Base-by-base conservation (phyloP, 1,284 basidiomycete species). In the Cutaneotrichosporon sp. region DNA sequence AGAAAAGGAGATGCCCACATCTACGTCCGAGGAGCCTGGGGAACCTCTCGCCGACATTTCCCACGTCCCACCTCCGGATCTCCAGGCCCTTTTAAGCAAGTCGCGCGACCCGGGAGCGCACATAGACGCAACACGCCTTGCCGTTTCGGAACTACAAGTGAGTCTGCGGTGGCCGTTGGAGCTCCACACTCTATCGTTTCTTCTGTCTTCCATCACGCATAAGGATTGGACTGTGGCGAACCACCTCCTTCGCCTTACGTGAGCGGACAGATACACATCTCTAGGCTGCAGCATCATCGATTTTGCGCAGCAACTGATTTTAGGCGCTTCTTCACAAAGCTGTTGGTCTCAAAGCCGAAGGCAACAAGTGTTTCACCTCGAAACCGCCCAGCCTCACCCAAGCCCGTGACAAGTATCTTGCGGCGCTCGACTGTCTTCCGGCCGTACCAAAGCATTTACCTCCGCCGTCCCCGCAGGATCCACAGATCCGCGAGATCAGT, bases 351-450 rank as follows among this genome's bases (percentile, higher is more conserved):
- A 75, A 75, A 47, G 22, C 39, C 1, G 49, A 58, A 13, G 73
- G 72, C 12, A 75, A 75, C 62, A 49, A 54, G 3, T 49, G 52
- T 14, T 75, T 69, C 50, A 67, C 63, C 0, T 26, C 60, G 8
- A 63, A 60, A 37, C 66, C 70, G 17, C 52, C 48, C 18, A 54
- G 48, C 14, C 52, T 61, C 22, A 52, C 62, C 18, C 46, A 58
- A 14, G 73, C 73, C 2, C 52, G 64, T 8, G 48, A 56, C 35
- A 54, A 63, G 10, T 75, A 73, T 48, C 30, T 59, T 20, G 42
- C 48, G 13, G 70, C 70, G 22, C 56, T 73, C 22, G 59, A 60
- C 20, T 52, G 51, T 45, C 61, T 69, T n/a, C 69, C 50, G 1
- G 39, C 40, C 9, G 52, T 55, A 7, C 50, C 62, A 9, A 54